phyloP scores from a whole-genome alignment of 2,329 filamentous ascomycete species.

The Ophiocordyceps camponoti-floridani region DNA sequence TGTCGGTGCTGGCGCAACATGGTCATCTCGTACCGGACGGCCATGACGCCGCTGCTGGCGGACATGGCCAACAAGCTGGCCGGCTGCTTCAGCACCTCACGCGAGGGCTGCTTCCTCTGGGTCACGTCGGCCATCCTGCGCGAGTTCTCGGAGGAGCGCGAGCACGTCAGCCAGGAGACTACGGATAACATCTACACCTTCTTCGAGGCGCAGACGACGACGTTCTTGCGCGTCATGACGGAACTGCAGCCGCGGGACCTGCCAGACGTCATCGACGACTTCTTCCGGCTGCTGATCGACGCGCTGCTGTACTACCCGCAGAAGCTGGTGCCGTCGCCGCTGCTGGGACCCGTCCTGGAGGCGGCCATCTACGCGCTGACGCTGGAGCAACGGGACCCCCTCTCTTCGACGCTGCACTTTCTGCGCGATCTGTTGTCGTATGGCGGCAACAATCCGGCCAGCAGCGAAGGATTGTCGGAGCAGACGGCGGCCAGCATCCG shows the following conservation, averaged over 20 bases:
- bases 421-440: slow-evolving; percentile 82
- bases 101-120: slow-evolving; percentile 97
- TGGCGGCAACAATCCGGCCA: slow-evolving; percentile 56
- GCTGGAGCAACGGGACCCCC: slow-evolving; percentile 77
- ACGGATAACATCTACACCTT: slow-evolving; percentile 83
- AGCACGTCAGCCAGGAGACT: slow-evolving; percentile 66
- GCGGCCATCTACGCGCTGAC: slow-evolving; percentile 75
- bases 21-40: slow-evolving; percentile 86
- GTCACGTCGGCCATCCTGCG: slow-evolving; percentile 86
- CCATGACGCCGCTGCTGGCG: slow-evolving; percentile 70
- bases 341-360: slow-evolving; percentile 70
- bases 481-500: slow-evolving; percentile 52
- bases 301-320: slow-evolving; percentile 85
- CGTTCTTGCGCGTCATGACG: slow-evolving; percentile 76
- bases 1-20: slow-evolving; percentile 95
- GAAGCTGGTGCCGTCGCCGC: slow-evolving; percentile 59
- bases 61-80: slow-evolving; percentile 79
- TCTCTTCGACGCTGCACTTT: slow-evolving; percentile 85
- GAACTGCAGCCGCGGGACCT: slow-evolving; percentile 60
- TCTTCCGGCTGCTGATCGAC: slow-evolving; percentile 84
- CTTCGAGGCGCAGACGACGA: slow-evolving; percentile 83
- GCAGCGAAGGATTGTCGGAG: slow-evolving; percentile 35
- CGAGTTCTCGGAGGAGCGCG: slow-evolving; percentile 83
- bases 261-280: slow-evolving; percentile 81
- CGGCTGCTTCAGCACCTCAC: slow-evolving; percentile 64